Evolutionary conservation across 352 stramenopile genomes (phyloP), one percentile per base, ranked within the genome.

Genomic region (Pythium aristosporum): DNA sequence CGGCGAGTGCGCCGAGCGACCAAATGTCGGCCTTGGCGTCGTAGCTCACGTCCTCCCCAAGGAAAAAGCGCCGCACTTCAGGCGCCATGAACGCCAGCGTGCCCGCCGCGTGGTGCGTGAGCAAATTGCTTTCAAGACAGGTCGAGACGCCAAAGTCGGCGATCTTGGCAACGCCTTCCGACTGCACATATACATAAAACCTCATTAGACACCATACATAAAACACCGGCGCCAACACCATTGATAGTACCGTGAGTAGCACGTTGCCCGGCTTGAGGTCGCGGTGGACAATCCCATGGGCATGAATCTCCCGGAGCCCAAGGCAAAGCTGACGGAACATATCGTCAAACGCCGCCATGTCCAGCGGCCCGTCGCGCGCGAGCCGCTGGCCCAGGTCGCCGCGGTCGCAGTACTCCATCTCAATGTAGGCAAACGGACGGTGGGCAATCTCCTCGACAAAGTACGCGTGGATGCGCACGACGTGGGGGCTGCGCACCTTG

Each of bases 61-160:
- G 43, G 54, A 94, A 89, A 63, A 87, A 94, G 3, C 76, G 72
- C 12, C 83, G 72, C 62, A 94, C 81, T 62, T 94, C 83, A 1
- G 85, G 85, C 4, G 85, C 85, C 85, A 92, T 94, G 60, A 88
- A 94, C 42, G 80, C 79, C 46, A 94, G 70, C 13, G 85, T 94
- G 2, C 82, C 85, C 8, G 85, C 85, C 18, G 82, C 81, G 39
- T 92, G 83, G 47, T 89, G 80, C 0, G 83, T 94, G 44, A 91
- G 59, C 50, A 91, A 56, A 23, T 87, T 69, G 63, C 77, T 92
- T 49, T 90, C 80, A 21, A 94, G 69, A 36, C 80, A 85, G 3
- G 82, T 94, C 2, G 85, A 94, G 16, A 94, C 85, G n/a, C 83
- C 85, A 61, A 94, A 94, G 51, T 94, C 85, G 0, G 85, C 83